Conservation (phyloP, 1,284 basidiomycete genomes). For the Schizophyllum commune region DNA sequence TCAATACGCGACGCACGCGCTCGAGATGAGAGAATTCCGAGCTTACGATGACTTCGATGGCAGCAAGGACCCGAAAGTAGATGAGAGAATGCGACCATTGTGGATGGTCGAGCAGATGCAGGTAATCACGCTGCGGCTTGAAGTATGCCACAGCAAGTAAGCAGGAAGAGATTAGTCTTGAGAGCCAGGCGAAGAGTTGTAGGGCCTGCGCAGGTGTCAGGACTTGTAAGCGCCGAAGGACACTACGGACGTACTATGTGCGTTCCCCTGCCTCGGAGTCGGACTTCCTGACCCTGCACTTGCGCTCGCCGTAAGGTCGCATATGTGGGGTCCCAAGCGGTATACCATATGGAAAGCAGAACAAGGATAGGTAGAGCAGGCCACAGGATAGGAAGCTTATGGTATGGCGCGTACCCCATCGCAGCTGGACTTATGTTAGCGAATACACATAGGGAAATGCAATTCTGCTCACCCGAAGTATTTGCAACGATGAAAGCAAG, state of each 20-base stretch:
- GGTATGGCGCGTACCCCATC: slow-evolving; percentile 21
- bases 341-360: slow-evolving; percentile 57
- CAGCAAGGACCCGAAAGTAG: slow-evolving; percentile 37
- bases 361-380: slow-evolving; percentile 41
- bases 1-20: slow-evolving; percentile 1
- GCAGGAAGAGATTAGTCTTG: slow-evolving; percentile 44
- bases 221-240: slow-evolving; percentile 2
- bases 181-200: slow-evolving; percentile 51
- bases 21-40: slow-evolving; percentile 3
- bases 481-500: slow-evolving; percentile 28
- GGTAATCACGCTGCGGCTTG: slow-evolving; percentile 30
- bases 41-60: slow-evolving; percentile 50
- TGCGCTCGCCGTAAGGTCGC: slow-evolving; percentile 45
- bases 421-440: slow-evolving; percentile 18
- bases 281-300: slow-evolving; percentile 60
- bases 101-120: slow-evolving; percentile 29
- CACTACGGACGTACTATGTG: slow-evolving; percentile 47
- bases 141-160: slow-evolving; percentile 33
- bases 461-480: neutral
- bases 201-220: slow-evolving; percentile 32
- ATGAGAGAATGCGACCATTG: slow-evolving; percentile 19
- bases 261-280: slow-evolving; percentile 48
- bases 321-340: slow-evolving; percentile 74
- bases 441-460: neutral
- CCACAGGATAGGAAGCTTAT: slow-evolving; percentile 17